A percentile compares a stretch with the other conserved stretches of the same genome.
phyloP scores from a whole-genome alignment of 2,329 filamentous ascomycete species.

The Graphilbum fragrans region DNA sequence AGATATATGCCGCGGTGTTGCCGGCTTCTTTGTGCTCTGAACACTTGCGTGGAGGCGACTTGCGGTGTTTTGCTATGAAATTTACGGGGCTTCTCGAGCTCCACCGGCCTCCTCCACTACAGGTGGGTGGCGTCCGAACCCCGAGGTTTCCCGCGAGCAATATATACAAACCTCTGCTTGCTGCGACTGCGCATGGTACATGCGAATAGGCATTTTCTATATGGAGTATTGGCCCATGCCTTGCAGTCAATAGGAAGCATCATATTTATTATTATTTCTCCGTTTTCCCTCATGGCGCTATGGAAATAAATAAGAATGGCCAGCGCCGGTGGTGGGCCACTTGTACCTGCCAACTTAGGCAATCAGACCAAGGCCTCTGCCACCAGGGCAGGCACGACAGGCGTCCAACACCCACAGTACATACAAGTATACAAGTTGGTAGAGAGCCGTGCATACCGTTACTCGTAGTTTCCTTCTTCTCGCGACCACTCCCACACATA shows the following conservation, averaged over 20 bases:
- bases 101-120: neutral
- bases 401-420: too few species aligned
- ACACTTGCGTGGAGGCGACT: neutral
- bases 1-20: neutral
- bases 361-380: neutral
- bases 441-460: too few species aligned
- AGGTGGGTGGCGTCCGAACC: conserved; percentile 6
- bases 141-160: conserved; percentile 8
- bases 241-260: too few species aligned
- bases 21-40: neutral
- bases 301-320: conserved; percentile 2
- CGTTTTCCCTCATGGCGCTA: neutral
- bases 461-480: too few species aligned
- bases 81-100: conserved; percentile 4
- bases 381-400: too few species aligned
- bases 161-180: too few species aligned
- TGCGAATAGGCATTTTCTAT: too few species aligned
- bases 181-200: too few species aligned
- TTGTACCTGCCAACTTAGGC: conserved; percentile 1
- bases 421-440: too few species aligned
- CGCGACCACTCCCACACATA: too few species aligned
- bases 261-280: too few species aligned
- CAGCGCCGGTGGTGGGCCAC: neutral
- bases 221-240: too few species aligned
- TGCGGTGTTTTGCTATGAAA: conserved; percentile 6